phyloP scores from a whole-genome alignment of 768 basidiomycete genomes.

The Amanita polypyramis region DNA sequence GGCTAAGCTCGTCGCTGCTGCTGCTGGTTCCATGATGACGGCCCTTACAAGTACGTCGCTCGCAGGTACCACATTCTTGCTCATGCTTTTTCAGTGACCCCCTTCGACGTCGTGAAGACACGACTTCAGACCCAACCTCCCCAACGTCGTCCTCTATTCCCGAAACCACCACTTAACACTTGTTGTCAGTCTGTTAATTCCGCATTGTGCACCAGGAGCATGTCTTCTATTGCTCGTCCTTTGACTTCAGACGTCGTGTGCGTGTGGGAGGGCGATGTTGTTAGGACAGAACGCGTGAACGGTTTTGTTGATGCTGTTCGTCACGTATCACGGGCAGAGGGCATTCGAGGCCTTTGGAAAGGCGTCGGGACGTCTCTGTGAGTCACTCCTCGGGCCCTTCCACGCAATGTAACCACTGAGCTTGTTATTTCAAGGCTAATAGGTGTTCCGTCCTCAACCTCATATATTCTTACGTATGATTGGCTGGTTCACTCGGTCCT shows the following conservation, averaged over 20 bases:
- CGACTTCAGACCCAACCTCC: constrained; percentile 88
- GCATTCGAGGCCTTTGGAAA: constrained; percentile 85
- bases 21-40: constrained; percentile 71
- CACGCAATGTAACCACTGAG: constrained; percentile 7
- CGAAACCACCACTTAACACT: constrained; percentile 39
- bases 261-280: constrained; percentile 64
- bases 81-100: constrained; percentile 71
- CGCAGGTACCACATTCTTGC: neutral
- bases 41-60: constrained; percentile 63
- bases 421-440: constrained; percentile 47
- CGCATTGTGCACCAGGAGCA: constrained; percentile 55
- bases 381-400: constrained; percentile 19
- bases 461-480: constrained; percentile 96
- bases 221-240: constrained; percentile 64
- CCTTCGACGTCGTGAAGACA: constrained; percentile 97
- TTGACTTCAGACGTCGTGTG: constrained; percentile 60
- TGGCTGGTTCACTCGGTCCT: constrained; percentile 59
- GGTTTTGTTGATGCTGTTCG: constrained; percentile 82
- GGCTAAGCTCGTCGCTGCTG: constrained; percentile 74
- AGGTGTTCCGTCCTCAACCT: constrained; percentile 83
- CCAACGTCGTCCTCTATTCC: constrained; percentile 36
- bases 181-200: constrained; percentile 63
- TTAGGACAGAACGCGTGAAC: constrained; percentile 61
- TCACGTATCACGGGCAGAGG: constrained; percentile 75
- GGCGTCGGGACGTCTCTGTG: constrained; percentile 87